Evolutionary conservation across 148 eudicot species (phyloP).

Genomic region (Rhododendron mucronatum): DNA sequence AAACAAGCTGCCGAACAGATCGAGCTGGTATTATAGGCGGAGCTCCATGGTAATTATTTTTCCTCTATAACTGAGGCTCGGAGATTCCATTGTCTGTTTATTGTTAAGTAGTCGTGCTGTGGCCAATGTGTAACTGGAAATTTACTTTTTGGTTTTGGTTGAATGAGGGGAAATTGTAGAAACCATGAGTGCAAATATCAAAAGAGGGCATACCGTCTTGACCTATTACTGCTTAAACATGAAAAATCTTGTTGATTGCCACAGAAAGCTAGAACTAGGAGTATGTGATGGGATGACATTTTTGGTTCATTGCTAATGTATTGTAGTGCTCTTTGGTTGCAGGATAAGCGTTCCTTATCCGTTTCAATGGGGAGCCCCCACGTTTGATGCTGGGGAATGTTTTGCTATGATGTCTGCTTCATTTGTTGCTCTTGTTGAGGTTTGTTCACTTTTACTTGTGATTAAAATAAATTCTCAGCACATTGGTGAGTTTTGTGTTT

Average conservation of each 20-base stretch:
- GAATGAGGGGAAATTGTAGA: not conserved
- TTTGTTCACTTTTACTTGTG: conserved; percentile 12
- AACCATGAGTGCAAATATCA: not conserved
- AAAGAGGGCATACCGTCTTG: not conserved
- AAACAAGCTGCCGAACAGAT: conserved; percentile 82
- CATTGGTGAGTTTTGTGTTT: not conserved
- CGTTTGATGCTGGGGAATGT: conserved; percentile 91
- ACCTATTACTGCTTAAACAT: not conserved
- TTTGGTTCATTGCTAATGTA: not conserved
- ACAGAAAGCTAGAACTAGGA: not conserved
- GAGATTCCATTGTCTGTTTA: not conserved
- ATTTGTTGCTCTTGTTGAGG: conserved; percentile 96
- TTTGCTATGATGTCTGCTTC: conserved; percentile 98
- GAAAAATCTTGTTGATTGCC: not conserved
- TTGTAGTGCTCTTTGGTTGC: conserved; percentile 11
- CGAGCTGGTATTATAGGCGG: conserved; percentile 80
- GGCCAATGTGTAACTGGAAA: not conserved
- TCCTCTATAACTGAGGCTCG: not conserved
- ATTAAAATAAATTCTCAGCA: not conserved
- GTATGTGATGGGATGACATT: not conserved
- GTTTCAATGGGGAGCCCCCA: conserved; percentile 97
- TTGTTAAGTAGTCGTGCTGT: not conserved
- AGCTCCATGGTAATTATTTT: conserved; percentile 65
- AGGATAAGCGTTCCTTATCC: conserved; percentile 96
- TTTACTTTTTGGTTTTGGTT: not conserved